Conservation (phyloP, 805 yeast species). For the Wickerhamiella allomyrinae region DNA sequence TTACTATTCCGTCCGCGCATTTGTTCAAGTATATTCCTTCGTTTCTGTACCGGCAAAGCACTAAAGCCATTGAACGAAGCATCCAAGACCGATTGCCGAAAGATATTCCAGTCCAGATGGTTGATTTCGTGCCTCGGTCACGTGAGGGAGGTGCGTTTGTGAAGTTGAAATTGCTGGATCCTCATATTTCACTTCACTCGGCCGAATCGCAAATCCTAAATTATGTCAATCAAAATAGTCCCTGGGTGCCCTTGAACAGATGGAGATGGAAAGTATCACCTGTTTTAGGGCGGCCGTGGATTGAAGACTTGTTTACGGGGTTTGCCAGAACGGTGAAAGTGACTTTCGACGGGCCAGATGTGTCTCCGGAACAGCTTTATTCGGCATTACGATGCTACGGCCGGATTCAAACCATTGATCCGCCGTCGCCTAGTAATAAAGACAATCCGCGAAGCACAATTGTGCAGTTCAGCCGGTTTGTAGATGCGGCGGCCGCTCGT, state of each 20-base stretch:
- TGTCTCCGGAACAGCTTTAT: constrained; percentile 71
- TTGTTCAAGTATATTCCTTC: background rate
- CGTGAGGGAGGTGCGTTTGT: constrained; percentile 95
- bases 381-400: constrained; percentile 81
- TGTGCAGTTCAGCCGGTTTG: constrained; percentile 39
- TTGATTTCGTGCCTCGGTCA: constrained; percentile 50
- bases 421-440: constrained; percentile 30
- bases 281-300: constrained; percentile 91
- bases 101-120: constrained; percentile 28
- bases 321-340: constrained; percentile 54
- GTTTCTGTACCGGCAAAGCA: background rate
- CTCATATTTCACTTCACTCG: constrained; percentile 7
- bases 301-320: constrained; percentile 74
- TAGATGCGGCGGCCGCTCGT: constrained; percentile 73
- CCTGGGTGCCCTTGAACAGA: background rate
- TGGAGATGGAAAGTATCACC: constrained; percentile 40
- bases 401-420: constrained; percentile 60
- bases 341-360: constrained; percentile 58
- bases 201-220: background rate
- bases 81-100: background rate
- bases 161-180: constrained; percentile 48
- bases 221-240: background rate
- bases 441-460: constrained; percentile 37
- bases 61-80: background rate
- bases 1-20: background rate